A percentile compares a stretch with the other conserved stretches of the same genome.
Conservation (phyloP, 257 asterid genomes). For the Dorcoceras hygrometricum region DNA sequence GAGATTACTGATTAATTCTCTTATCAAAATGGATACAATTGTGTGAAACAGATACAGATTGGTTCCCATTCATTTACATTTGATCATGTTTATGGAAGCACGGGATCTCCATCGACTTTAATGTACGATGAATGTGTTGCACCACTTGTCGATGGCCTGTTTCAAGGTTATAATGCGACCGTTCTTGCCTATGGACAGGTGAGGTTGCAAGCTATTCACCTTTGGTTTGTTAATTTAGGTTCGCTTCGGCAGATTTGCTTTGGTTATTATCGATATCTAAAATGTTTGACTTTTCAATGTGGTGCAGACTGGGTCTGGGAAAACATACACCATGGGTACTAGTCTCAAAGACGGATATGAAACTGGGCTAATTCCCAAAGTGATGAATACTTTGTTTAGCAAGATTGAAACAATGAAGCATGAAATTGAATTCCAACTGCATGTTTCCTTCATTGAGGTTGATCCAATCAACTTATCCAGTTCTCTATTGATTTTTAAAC, state of each 20-base stretch:
- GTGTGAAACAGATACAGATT: slow-evolving; percentile 70
- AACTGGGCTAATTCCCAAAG: slow-evolving; percentile 87
- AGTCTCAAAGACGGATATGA: slow-evolving; percentile 78
- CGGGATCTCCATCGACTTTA: slow-evolving; percentile 65
- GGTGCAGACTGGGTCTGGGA: slow-evolving; percentile 99
- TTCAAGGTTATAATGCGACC: slow-evolving; percentile 98
- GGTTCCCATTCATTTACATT: slow-evolving; percentile 95
- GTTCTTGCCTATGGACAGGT: slow-evolving; percentile 99
- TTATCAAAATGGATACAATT: not conserved
- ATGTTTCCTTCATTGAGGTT: slow-evolving; percentile 97
- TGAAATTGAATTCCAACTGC: slow-evolving; percentile 91
- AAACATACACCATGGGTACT: slow-evolving; percentile 97
- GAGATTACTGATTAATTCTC: not conserved
- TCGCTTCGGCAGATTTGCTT: not conserved
- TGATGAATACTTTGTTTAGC: slow-evolving; percentile 77
- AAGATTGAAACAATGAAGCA: slow-evolving; percentile 78
- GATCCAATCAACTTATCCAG: slow-evolving; percentile 2
- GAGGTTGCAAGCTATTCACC: not conserved
- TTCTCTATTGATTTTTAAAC: slow-evolving; percentile 7
- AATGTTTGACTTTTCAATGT: slow-evolving; percentile 22
- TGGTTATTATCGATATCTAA: not conserved
- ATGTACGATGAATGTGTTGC: slow-evolving; percentile 97
- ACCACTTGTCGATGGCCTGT: slow-evolving; percentile 92
- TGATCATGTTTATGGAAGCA: slow-evolving; percentile 97
- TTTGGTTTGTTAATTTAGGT: slow-evolving; percentile 4